These are phyloP conservation scores for Kwoniella botswanensis DNA, from an alignment of 768 basidiomycete species.

Conservation along the genomic window DNA sequence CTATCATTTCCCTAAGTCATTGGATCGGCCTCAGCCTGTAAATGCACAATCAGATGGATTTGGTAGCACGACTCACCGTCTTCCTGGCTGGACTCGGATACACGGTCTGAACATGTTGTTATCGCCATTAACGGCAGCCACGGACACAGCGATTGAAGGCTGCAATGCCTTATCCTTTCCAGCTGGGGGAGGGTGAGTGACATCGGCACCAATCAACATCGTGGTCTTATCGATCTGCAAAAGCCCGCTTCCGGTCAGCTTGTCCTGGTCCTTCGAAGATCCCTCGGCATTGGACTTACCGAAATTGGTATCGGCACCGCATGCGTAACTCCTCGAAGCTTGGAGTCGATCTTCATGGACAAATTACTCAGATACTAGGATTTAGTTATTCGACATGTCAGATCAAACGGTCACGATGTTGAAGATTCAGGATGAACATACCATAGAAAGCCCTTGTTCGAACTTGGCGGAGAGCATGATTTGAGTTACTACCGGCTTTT, in stretches of 20 bases:
- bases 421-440: too few relatives aligned
- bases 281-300: not conserved
- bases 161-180: constrained; percentile 26
- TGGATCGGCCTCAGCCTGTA: not conserved
- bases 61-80: constrained; percentile 35
- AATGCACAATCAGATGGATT: not conserved
- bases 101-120: constrained; percentile 32
- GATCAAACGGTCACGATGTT: constrained; percentile 30
- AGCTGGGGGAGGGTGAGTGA: constrained; percentile 40
- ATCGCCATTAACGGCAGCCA: constrained; percentile 40
- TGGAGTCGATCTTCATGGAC: constrained; percentile 56
- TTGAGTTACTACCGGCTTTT: constrained; percentile 50
- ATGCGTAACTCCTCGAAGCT: constrained; percentile 56
- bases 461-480: constrained; percentile 44
- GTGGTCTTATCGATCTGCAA: constrained; percentile 34
- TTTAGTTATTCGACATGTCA: not conserved
- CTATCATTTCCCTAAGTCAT: constrained; percentile 49
- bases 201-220: constrained; percentile 51
- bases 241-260: not conserved
- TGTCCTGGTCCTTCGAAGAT: not conserved
- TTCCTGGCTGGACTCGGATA: constrained; percentile 54
- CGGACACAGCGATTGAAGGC: constrained; percentile 47
- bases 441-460: not conserved
- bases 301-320: constrained; percentile 23
- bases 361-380: constrained; percentile 6